Evolutionary conservation across 2,329 filamentous ascomycete species (phyloP).

Genomic region (Lachnellula willkommii): DNA sequence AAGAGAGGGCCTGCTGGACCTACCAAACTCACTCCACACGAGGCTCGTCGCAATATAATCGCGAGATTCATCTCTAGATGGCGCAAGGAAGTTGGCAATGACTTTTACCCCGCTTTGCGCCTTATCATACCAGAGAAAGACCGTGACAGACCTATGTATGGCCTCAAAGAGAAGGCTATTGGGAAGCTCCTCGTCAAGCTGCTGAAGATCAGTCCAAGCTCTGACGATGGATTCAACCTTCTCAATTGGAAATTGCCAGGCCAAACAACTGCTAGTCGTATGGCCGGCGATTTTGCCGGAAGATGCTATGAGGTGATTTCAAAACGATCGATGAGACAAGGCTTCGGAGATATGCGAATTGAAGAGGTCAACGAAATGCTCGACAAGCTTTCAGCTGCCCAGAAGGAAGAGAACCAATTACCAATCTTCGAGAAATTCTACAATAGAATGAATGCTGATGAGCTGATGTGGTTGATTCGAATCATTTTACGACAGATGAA

Average conservation of each 20-base stretch:
- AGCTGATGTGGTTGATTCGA: slow-evolving; percentile 89
- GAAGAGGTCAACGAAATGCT: slow-evolving; percentile 84
- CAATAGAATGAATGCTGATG: slow-evolving; percentile 83
- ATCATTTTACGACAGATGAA: slow-evolving; percentile 81
- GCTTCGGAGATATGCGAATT: slow-evolving; percentile 74
- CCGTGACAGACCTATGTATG: slow-evolving; percentile 85
- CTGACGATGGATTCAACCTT: slow-evolving; percentile 79
- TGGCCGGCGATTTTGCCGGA: slow-evolving; percentile 87
- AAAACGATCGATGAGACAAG: slow-evolving; percentile 71
- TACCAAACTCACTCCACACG: slow-evolving; percentile 61
- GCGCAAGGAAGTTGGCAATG: slow-evolving; percentile 81
- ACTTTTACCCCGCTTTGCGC: slow-evolving; percentile 89
- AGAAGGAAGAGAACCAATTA: slow-evolving; percentile 77
- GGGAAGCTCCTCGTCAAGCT: slow-evolving; percentile 87
- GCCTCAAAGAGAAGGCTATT: slow-evolving; percentile 86
- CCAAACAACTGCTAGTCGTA: slow-evolving; percentile 53
- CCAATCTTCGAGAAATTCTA: slow-evolving; percentile 82
- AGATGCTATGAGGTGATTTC: slow-evolving; percentile 82
- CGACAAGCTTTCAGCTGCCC: slow-evolving; percentile 68
- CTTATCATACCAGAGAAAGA: slow-evolving; percentile 92
- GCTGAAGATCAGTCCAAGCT: slow-evolving; percentile 85
- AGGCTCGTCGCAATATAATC: slow-evolving; percentile 75
- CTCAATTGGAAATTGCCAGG: slow-evolving; percentile 91
- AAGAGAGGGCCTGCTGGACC: slow-evolving; percentile 57
- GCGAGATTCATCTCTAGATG: slow-evolving; percentile 80